Conservation (phyloP, 768 basidiomycete species). For the Hemileccinum rubropunctum region DNA sequence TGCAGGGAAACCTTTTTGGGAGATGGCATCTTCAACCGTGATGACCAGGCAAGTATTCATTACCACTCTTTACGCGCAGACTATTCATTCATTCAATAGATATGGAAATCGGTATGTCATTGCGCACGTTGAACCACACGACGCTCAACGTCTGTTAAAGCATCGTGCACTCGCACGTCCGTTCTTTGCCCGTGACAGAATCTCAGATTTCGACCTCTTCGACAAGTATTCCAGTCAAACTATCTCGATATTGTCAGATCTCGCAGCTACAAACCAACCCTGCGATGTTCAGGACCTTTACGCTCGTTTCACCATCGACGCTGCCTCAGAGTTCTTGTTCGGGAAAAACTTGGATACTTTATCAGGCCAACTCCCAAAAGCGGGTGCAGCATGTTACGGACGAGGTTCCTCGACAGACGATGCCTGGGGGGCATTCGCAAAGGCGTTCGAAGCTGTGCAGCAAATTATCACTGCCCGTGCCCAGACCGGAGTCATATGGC, state of each 20-base stretch:
- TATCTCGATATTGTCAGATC: slow-evolving; percentile 44
- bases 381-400: slow-evolving; percentile 45
- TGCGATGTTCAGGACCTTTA: slow-evolving; percentile 69
- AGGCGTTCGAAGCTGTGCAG: slow-evolving; percentile 41
- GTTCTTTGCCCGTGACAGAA: slow-evolving; percentile 72
- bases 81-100: slow-evolving; percentile 29
- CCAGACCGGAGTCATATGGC: slow-evolving; percentile 41
- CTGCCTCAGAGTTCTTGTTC: slow-evolving; percentile 73
- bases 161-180: slow-evolving; percentile 68
- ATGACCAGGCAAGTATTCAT: slow-evolving; percentile 53
- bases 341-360: slow-evolving; percentile 63
- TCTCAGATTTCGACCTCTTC: slow-evolving; percentile 67
- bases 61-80: background rate
- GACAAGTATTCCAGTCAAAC: slow-evolving; percentile 52
- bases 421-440: slow-evolving; percentile 55
- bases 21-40: slow-evolving; percentile 74
- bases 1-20: slow-evolving; percentile 56
- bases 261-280: slow-evolving; percentile 38
- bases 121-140: background rate
- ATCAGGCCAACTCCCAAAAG: slow-evolving; percentile 48
- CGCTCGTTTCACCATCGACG: slow-evolving; percentile 65
- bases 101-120: slow-evolving; percentile 60
- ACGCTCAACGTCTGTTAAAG: slow-evolving; percentile 32
- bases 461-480: slow-evolving; percentile 34
- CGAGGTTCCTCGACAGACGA: slow-evolving; percentile 62